Percentiles rank a stretch among this genome's conserved stretches.
These are phyloP conservation scores for Rhodotorula graminis DNA, from an alignment of 768 basidiomycete species.

Conservation along the genomic window DNA sequence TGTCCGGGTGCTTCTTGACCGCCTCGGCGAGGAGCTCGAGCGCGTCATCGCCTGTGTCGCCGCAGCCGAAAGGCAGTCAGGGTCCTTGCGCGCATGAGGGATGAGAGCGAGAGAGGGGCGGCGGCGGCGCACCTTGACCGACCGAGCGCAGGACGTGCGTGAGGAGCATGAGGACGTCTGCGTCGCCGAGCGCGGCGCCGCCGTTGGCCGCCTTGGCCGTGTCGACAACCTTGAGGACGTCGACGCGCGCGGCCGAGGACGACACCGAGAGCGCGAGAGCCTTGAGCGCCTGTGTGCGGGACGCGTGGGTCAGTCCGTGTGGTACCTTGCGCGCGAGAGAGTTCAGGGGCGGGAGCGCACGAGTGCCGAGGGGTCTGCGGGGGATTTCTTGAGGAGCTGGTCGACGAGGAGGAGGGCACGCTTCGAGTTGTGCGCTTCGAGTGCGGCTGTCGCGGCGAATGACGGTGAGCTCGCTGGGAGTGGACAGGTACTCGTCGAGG, in stretches of 20 bases:
- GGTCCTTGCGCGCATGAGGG: too few relatives aligned
- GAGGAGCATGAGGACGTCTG: constrained; percentile 23
- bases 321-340: neutral
- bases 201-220: constrained; percentile 1
- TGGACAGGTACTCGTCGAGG: neutral
- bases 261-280: constrained; percentile 14
- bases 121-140: constrained; percentile 6
- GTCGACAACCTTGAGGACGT: constrained; percentile 20
- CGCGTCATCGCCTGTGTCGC: constrained; percentile 11
- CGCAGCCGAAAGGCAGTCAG: too few relatives aligned
- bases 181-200: constrained; percentile 16
- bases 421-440: constrained; percentile 28
- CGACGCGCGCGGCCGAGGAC: neutral
- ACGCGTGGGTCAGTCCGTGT: too few relatives aligned
- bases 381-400: constrained; percentile 24
- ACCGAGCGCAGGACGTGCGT: neutral
- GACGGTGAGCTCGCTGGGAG: neutral
- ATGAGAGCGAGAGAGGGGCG: too few relatives aligned
- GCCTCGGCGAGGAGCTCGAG: constrained; percentile 16
- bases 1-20: constrained; percentile 13
- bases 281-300: constrained; percentile 25
- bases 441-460: constrained; percentile 1
- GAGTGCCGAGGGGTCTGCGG: constrained; percentile 12
- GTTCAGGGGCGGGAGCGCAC: constrained; percentile 10
- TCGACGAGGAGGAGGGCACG: constrained; percentile 19